phyloP scores from a whole-genome alignment of 495 filamentous ascomycete genomes.

The Jackrogersella multiformis region DNA sequence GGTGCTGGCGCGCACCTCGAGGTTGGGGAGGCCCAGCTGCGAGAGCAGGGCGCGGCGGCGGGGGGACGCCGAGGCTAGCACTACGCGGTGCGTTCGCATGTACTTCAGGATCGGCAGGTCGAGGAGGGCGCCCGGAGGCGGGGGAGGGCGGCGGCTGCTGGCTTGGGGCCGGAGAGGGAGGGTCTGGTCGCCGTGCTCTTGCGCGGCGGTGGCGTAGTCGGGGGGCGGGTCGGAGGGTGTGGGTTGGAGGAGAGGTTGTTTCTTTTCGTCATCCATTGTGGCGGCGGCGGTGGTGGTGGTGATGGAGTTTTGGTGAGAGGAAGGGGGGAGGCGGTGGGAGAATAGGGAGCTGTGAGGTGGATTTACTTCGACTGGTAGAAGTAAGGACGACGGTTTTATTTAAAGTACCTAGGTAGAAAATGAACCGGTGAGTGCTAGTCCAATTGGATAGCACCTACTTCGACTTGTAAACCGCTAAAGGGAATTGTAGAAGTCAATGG shows the following conservation, averaged over 20 bases:
- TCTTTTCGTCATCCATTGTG: conserved; percentile 42
- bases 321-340: background rate
- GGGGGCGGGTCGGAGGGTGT: conserved; percentile 54
- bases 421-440: no score
- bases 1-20: conserved; percentile 84
- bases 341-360: background rate
- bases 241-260: conserved; percentile 33
- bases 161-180: conserved; percentile 23
- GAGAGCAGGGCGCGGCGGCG: conserved; percentile 80
- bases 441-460: no score
- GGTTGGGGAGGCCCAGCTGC: conserved; percentile 75
- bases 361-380: background rate
- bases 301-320: conserved; percentile 9
- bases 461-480: background rate
- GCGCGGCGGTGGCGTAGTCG: conserved; percentile 55
- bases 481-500: background rate
- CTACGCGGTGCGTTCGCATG: conserved; percentile 76
- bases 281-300: no score
- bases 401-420: background rate
- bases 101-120: conserved; percentile 77
- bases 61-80: conserved; percentile 89
- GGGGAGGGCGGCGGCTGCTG: conserved; percentile 5
- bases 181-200: conserved; percentile 44
- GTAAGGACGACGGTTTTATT: background rate
- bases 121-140: conserved; percentile 75